Evolutionary conservation across 306 rosid genomes (phyloP), one percentile per base, ranked within the genome.

Genomic region (Potentilla sterilis): DNA sequence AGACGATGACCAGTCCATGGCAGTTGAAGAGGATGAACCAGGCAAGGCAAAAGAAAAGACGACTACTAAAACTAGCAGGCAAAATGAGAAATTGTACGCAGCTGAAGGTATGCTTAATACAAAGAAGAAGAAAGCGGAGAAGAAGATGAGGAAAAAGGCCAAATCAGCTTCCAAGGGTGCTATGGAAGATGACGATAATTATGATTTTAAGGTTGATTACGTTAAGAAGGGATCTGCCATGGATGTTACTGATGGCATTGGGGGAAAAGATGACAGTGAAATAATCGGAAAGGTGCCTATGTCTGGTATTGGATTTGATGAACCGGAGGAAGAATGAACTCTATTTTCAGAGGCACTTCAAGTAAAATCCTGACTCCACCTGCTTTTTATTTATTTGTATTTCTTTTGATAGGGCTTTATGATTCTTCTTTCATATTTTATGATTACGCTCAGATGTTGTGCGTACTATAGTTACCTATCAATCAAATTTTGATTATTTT

Each of bases 51-150:
- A 81, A 77, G 93, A 34, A 65, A 89, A 81, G 78, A 78, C 74
- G 52, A 87, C 80, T 14, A 72, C 72, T 11, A 81, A 76, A 34
- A 79, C 80, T 9, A 81, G 81, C 70, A 83, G 81, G 88, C 99
- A 96, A 75, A 96, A 90, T 65, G 96, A 89, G 86, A 96, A 88
- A 80, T 80, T 92, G 66, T 92, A 96, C 69, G 79, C 87, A 34
- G 91, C 84, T 0, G 96, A 89, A 28, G 97, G 99, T 46, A 96
- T 92, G 35, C 91, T 92, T 7, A 96, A 96, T 80, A 76, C 97
- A 28, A 96, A 88, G 83, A 15, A 81, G 63, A 82, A 77, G 84
- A 89, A 74, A 67, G 96, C 97, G 77, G 97, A 89, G 84, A 96
- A 90, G 88, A 96, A 92, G 85, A 86, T 74, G 79, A 88, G 79